Evolutionary conservation across 2,329 filamentous ascomycete genomes (phyloP).

Genomic region (Monilinia fructicola): DNA sequence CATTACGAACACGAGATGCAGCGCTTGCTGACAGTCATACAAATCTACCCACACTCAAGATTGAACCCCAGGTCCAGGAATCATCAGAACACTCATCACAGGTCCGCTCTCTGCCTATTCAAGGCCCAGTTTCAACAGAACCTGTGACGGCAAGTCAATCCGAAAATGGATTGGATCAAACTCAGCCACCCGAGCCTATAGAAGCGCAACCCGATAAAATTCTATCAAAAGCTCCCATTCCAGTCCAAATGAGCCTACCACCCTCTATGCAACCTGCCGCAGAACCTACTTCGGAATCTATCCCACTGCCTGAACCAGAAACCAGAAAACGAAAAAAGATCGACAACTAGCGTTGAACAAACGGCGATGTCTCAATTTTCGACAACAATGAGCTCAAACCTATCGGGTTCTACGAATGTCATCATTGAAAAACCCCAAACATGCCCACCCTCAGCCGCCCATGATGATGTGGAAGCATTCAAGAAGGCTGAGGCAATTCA

Average conservation of each 20-base stretch:
- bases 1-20: not conserved
- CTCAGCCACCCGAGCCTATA: not conserved
- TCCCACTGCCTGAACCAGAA: not conserved
- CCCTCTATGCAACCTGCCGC: not conserved
- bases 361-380: not conserved
- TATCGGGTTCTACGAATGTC: not conserved
- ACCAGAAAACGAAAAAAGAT: slow-evolving; percentile 1
- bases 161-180: not conserved
- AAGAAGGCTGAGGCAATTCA: slow-evolving; percentile 26
- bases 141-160: not conserved
- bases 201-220: not conserved
- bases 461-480: slow-evolving; percentile 14
- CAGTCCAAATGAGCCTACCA: not conserved
- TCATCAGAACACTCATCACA: not conserved
- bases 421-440: too few relatives aligned
- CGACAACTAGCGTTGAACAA: not conserved
- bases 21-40: not conserved
- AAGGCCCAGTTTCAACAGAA: not conserved
- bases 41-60: not conserved
- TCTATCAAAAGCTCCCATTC: not conserved
- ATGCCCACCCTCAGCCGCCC: not conserved
- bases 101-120: not conserved
- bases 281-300: not conserved
- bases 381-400: not conserved
- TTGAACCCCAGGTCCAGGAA: not conserved